A percentile compares a stretch with the other conserved stretches of the same genome.
These are phyloP conservation scores for Leucoagaricus sp. DNA, from an alignment of 1,284 basidiomycete genomes.

Conservation along the genomic window DNA sequence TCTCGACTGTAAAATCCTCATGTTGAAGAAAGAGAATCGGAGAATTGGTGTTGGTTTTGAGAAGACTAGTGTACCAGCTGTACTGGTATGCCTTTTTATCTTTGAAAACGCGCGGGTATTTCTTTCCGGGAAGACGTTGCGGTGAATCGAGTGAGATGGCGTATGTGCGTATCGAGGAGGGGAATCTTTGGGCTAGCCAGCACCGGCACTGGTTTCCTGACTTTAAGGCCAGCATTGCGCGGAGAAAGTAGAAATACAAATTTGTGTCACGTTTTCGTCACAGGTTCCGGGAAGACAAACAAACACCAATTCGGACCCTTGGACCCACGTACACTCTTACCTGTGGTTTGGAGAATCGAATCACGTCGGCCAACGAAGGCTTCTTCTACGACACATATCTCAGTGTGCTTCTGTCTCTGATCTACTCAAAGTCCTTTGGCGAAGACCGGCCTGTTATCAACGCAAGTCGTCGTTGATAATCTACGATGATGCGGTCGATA, in stretches of 20 bases:
- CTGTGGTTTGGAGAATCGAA: too few species aligned
- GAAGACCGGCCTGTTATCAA: too few species aligned
- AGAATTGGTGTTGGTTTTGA: slow-evolving; percentile 50
- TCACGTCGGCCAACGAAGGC: too few species aligned
- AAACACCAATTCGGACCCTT: neutral
- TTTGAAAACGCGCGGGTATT: slow-evolving; percentile 60
- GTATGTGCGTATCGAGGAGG: slow-evolving; percentile 40
- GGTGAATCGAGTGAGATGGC: slow-evolving; percentile 62
- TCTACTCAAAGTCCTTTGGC: too few species aligned
- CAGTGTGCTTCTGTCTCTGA: neutral
- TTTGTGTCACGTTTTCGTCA: slow-evolving; percentile 1
- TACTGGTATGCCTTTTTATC: slow-evolving; percentile 77
- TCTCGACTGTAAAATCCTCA: slow-evolving; percentile 64
- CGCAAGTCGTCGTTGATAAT: too few species aligned
- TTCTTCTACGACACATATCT: too few species aligned
- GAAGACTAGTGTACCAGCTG: slow-evolving; percentile 69
- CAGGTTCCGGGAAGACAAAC: neutral
- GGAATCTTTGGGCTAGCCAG: slow-evolving; percentile 22
- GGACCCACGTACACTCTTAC: too few species aligned
- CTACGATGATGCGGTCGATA: too few species aligned
- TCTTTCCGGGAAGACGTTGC: slow-evolving; percentile 51
- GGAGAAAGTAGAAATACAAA: slow-evolving; percentile 10
- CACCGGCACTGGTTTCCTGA: slow-evolving; percentile 23
- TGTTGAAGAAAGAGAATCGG: slow-evolving; percentile 75
- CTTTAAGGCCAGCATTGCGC: slow-evolving; percentile 20